Conservation (phyloP, 768 basidiomycete species). For the Leccinum pellstonianum region DNA sequence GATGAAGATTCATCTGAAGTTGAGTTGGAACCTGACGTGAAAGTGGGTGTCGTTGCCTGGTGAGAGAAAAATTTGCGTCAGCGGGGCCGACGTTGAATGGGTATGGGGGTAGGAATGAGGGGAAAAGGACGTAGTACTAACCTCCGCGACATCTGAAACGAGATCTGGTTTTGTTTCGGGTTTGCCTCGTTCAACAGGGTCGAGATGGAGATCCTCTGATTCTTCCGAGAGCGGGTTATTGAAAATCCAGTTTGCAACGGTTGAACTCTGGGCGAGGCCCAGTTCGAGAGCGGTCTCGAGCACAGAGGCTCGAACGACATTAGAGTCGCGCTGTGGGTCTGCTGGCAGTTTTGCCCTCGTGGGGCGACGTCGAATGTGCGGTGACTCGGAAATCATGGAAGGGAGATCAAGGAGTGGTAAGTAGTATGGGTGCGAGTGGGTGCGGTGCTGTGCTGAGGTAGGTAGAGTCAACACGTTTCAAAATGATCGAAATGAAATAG, state of each 20-base stretch:
- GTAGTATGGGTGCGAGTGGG: slow-evolving; percentile 6
- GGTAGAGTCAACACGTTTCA: slow-evolving; percentile 8
- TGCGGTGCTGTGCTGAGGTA: background rate
- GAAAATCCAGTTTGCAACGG: slow-evolving; percentile 73
- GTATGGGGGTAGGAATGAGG: background rate
- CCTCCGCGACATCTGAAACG: slow-evolving; percentile 27
- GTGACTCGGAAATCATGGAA: slow-evolving; percentile 23
- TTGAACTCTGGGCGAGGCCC: slow-evolving; percentile 56
- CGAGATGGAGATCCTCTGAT: slow-evolving; percentile 42
- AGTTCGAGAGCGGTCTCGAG: slow-evolving; percentile 71
- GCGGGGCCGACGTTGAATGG: background rate
- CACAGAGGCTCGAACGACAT: slow-evolving; percentile 66
- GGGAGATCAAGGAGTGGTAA: slow-evolving; percentile 12
- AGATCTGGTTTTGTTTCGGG: slow-evolving; percentile 9
- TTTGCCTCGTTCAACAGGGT: slow-evolving; percentile 1
- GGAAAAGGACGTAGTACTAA: slow-evolving; percentile 18
- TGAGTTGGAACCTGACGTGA: slow-evolving; percentile 42
- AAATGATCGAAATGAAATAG: slow-evolving; percentile 1
- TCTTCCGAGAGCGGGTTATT: slow-evolving; percentile 58
- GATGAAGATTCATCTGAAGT: slow-evolving; percentile 43
- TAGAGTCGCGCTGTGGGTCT: slow-evolving; percentile 45
- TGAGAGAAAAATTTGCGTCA: slow-evolving; percentile 11
- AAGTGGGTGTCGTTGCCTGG: slow-evolving; percentile 32
- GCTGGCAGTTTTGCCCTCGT: slow-evolving; percentile 19
- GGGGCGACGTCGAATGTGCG: slow-evolving; percentile 29